phyloP scores from a whole-genome alignment of 2,329 filamentous ascomycete species.

The Nakataea oryzae region DNA sequence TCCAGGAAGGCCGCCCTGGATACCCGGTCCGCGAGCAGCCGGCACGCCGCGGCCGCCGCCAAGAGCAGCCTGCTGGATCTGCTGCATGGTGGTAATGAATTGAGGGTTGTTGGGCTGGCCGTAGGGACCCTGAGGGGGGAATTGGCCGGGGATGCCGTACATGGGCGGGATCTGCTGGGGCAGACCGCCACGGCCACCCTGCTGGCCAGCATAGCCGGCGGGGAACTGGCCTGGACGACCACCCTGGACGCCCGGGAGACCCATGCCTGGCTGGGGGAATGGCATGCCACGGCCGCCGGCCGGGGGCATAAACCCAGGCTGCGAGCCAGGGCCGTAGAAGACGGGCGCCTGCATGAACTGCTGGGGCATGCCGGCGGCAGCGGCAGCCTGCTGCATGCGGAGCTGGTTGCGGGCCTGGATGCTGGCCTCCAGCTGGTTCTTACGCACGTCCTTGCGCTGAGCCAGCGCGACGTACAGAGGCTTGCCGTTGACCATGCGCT shows the following conservation, averaged over 20 bases:
- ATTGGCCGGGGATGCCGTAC: slow-evolving; percentile 72
- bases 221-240: slow-evolving; percentile 82
- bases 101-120: slow-evolving; percentile 71
- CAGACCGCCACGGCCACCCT: slow-evolving; percentile 77
- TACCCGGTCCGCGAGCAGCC: slow-evolving; percentile 61
- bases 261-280: slow-evolving; percentile 54
- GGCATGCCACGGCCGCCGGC: slow-evolving; percentile 53
- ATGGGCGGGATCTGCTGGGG: slow-evolving; percentile 81
- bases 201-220: slow-evolving; percentile 68
- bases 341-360: slow-evolving; percentile 83
- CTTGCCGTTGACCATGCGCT: slow-evolving; percentile 96
- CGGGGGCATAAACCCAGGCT: slow-evolving; percentile 58
- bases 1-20: slow-evolving; percentile 24
- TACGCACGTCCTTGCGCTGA: slow-evolving; percentile 98
- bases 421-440: slow-evolving; percentile 97
- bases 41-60: slow-evolving; percentile 52
- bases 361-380: slow-evolving; percentile 78
- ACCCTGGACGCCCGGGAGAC: slow-evolving; percentile 62
- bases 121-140: slow-evolving; percentile 68
- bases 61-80: slow-evolving; percentile 54
- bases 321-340: slow-evolving; percentile 80
- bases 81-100: slow-evolving; percentile 74
- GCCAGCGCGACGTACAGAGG: slow-evolving; percentile 95
- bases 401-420: slow-evolving; percentile 99
- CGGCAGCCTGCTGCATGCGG: slow-evolving; percentile 94